These are phyloP conservation scores for Sequoiadendron giganteum DNA, from an alignment of 75 land plant genomes.

Conservation along the genomic window DNA sequence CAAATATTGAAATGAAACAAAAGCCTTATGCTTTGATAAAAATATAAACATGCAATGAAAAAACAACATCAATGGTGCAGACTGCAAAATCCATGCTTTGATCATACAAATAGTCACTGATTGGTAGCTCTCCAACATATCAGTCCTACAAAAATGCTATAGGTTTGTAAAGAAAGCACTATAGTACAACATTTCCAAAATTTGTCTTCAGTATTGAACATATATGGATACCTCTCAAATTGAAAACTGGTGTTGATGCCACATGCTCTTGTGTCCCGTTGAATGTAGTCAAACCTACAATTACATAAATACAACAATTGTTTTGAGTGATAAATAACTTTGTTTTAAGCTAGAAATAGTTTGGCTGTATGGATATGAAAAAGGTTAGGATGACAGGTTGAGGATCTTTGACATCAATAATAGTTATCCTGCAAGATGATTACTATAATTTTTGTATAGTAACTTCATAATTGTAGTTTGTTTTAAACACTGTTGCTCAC, in stretches of 20 bases:
- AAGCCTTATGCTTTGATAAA: not conserved
- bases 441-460: not conserved
- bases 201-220: not conserved
- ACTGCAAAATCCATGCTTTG: not conserved
- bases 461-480: not conserved
- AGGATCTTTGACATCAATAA: not conserved
- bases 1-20: not conserved
- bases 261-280: slow-evolving; percentile 89
- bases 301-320: not conserved
- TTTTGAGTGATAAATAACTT: not conserved
- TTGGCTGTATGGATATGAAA: not conserved
- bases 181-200: not conserved
- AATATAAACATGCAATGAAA: not conserved
- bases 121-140: not conserved
- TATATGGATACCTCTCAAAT: slow-evolving; percentile 47
- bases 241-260: slow-evolving; percentile 77
- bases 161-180: not conserved
- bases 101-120: not conserved
- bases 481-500: not conserved
- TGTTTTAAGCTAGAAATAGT: not conserved
- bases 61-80: not conserved
- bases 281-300: slow-evolving; percentile 93
- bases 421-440: not conserved
- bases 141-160: not conserved
- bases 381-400: not conserved